Evolutionary conservation across 305 asterid species (phyloP), one percentile per base, ranked within the genome.

Genomic region (Salvia sclarea): DNA sequence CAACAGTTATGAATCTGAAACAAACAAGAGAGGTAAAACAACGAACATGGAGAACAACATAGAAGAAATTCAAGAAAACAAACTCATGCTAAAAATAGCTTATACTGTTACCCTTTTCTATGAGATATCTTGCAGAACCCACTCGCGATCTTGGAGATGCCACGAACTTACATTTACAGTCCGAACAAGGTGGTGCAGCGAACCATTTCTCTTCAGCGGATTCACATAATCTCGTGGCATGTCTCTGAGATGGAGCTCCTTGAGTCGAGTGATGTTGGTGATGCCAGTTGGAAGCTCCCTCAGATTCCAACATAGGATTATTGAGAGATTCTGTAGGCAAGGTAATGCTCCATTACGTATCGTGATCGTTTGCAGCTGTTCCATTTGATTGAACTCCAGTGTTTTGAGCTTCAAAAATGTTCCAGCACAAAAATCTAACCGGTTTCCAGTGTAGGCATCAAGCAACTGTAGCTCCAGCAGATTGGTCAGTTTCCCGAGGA

Each of bases 391-490:
- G 2, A 68, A 11, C 66, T 58, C 47, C 58, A 56, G 53, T 56
- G 22, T 30, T 6, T 68, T 45, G 16, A 57, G 73, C 73, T 68
- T 68, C 59, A 12, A 31, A 57, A 68, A 68, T 47, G 38, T 43
- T 57, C 38, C 48, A 12, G n/a, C 25, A 8, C 40, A 6, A 37
- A 68, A 68, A 12, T 17, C 9, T 20, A 68, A 57, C 11, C 12
- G 14, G 22, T 43, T 14, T 14, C 57, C 66, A 8, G 35, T 47
- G 58, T 68, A 68, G 56, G 73, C 65, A 31, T 68, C 38, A 12
- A 57, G 48, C 73, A 43, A 30, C 33, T 43, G 47, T 9, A 68
- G 73, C 65, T 35, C 64, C 44, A 68, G 17, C 35, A 68, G 73
- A 56, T 68, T 56, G 40, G 52, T 40, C 3, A 68, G 64, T 3